Conservation (phyloP, 257 asterid genomes). For the Mentha longifolia region DNA sequence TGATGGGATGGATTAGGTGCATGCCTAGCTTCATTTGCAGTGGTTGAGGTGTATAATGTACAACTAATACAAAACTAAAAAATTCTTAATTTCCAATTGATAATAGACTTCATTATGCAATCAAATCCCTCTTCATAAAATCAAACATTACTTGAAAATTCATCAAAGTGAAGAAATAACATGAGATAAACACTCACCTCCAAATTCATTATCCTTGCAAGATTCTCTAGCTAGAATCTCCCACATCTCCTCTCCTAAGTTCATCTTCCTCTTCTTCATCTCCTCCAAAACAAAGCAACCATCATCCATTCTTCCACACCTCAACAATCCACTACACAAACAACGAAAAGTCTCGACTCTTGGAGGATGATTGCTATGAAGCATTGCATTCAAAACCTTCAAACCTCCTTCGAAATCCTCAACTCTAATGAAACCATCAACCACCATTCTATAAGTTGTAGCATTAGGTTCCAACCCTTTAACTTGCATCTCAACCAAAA, state of each 20-base stretch:
- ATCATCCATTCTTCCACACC: slow-evolving; percentile 53
- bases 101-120: no score
- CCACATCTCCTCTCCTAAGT: slow-evolving; percentile 59
- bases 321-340: slow-evolving; percentile 57
- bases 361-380: slow-evolving; percentile 61
- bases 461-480: slow-evolving; percentile 75
- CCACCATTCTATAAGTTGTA: slow-evolving; percentile 76
- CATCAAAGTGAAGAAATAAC: slow-evolving; percentile 33
- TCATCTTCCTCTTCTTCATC: slow-evolving; percentile 64
- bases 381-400: slow-evolving; percentile 74
- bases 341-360: slow-evolving; percentile 53
- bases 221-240: slow-evolving; percentile 52
- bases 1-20: slow-evolving; percentile 75
- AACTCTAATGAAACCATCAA: slow-evolving; percentile 66
- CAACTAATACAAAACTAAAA: not conserved
- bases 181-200: slow-evolving; percentile 36
- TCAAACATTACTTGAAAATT: not conserved
- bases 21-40: slow-evolving; percentile 14
- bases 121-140: not conserved
- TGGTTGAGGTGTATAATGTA: slow-evolving; percentile 28
- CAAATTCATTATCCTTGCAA: slow-evolving; percentile 43
- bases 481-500: slow-evolving; percentile 74
- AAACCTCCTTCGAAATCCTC: slow-evolving; percentile 65
- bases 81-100: not conserved
- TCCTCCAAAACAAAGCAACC: slow-evolving; percentile 70